Evolutionary conservation across 176 grass and related monocot species (phyloP).

Genomic region (Phoenix roebelenii): DNA sequence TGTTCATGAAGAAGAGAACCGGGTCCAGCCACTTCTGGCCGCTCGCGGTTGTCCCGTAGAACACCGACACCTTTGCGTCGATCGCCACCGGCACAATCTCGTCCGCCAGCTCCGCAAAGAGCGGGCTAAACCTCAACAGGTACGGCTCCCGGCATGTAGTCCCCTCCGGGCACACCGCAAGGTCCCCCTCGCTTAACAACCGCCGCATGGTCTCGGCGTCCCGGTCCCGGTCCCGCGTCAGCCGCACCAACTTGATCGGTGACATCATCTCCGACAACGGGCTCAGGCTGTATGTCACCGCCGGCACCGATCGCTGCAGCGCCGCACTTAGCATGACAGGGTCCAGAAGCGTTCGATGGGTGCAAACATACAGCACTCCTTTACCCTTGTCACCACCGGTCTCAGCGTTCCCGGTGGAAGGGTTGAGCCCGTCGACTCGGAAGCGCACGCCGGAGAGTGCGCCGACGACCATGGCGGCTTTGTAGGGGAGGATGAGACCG

Average conservation of each 20-base stretch:
- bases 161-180: slow-evolving; percentile 79
- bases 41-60: slow-evolving; percentile 70
- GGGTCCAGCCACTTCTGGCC: slow-evolving; percentile 65
- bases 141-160: slow-evolving; percentile 70
- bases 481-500: slow-evolving; percentile 55
- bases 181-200: slow-evolving; percentile 19
- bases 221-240: slow-evolving; percentile 41
- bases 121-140: slow-evolving; percentile 71
- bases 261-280: slow-evolving; percentile 54
- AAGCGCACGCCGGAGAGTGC: slow-evolving; percentile 45
- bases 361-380: slow-evolving; percentile 49
- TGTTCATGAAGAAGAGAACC: slow-evolving; percentile 49
- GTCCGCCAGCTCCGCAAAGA: slow-evolving; percentile 55
- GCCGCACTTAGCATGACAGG: slow-evolving; percentile 33
- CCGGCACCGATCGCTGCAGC: slow-evolving; percentile 23
- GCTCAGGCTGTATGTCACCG: slow-evolving; percentile 65
- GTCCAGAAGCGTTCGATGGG: slow-evolving; percentile 72
- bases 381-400: background rate
- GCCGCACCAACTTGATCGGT: slow-evolving; percentile 53
- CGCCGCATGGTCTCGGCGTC: slow-evolving; percentile 42
- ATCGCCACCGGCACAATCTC: slow-evolving; percentile 55
- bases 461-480: slow-evolving; percentile 1
- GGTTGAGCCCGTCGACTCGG: slow-evolving; percentile 20
- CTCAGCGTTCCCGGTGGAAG: background rate
- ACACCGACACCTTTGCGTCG: slow-evolving; percentile 39